Evolutionary conservation across 2,329 filamentous ascomycete species (phyloP).

Genomic region (Fusarium incarnatum): DNA sequence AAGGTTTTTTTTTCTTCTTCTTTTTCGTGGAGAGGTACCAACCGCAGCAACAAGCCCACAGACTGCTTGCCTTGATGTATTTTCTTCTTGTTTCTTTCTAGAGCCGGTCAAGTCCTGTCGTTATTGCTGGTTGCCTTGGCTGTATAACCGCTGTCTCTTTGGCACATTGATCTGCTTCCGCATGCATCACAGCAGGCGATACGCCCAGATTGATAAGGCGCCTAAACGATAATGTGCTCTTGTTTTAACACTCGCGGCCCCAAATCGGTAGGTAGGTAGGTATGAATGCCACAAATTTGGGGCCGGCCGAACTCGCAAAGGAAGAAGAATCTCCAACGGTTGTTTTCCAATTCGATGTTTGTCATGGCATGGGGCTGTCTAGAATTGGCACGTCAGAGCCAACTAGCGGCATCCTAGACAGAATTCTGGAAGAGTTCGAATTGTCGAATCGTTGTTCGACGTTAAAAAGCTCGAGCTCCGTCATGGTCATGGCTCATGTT

Average conservation of each 20-base stretch:
- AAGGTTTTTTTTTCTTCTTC: not conserved
- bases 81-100: not conserved
- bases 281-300: slow-evolving; percentile 1
- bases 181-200: slow-evolving; percentile 31
- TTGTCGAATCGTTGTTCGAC: slow-evolving; percentile 45
- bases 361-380: slow-evolving; percentile 39
- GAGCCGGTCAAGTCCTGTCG: not conserved
- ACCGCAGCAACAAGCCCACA: slow-evolving; percentile 6
- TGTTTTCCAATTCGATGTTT: slow-evolving; percentile 39
- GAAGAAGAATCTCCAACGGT: slow-evolving; percentile 8
- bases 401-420: slow-evolving; percentile 39
- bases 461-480: slow-evolving; percentile 36
- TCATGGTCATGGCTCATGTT: slow-evolving; percentile 41
- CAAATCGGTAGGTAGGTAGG: slow-evolving; percentile 4
- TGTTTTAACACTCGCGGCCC: slow-evolving; percentile 28
- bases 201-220: slow-evolving; percentile 18
- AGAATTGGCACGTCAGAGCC: slow-evolving; percentile 43
- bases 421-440: slow-evolving; percentile 49
- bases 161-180: slow-evolving; percentile 1
- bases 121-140: not conserved
- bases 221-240: not conserved
- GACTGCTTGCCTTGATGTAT: slow-evolving; percentile 3
- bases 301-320: slow-evolving; percentile 15
- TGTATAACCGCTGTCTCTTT: slow-evolving; percentile 15
- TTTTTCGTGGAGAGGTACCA: slow-evolving; percentile 1